A percentile compares a stretch with the other conserved stretches of the same genome.
phyloP scores from a whole-genome alignment of 2,329 filamentous ascomycete species.

The Rhynchosporium secalis region DNA sequence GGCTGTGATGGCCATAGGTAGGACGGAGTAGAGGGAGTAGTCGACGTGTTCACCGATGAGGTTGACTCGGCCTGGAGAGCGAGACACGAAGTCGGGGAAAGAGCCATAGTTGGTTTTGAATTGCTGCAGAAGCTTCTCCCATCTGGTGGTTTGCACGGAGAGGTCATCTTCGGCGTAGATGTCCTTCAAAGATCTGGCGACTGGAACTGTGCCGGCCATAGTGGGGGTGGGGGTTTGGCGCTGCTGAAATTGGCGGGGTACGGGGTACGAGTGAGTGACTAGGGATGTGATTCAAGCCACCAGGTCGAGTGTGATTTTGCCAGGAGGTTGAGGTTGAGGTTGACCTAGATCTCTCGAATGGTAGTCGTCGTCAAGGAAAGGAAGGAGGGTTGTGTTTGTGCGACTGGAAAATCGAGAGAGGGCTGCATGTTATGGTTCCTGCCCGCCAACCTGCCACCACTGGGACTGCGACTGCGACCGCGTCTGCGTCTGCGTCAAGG shows the following conservation, averaged over 20 bases:
- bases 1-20: conserved; percentile 92
- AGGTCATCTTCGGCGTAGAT: conserved; percentile 80
- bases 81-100: conserved; percentile 75
- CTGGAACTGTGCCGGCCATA: conserved; percentile 67
- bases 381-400: neutral
- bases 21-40: conserved; percentile 93
- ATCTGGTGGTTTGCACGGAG: conserved; percentile 67
- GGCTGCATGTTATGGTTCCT: neutral
- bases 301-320: no score
- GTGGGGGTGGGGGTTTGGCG: conserved; percentile 14
- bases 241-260: neutral
- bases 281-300: no score
- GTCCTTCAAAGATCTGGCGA: conserved; percentile 71
- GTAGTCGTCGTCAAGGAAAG: neutral
- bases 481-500: neutral
- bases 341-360: neutral
- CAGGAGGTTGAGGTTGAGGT: neutral
- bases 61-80: conserved; percentile 93
- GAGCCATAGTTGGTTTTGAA: conserved; percentile 73
- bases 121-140: conserved; percentile 68
- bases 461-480: no score
- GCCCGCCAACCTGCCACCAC: no score
- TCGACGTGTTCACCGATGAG: conserved; percentile 99
- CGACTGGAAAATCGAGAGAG: neutral
- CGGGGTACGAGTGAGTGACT: no score